phyloP scores from a whole-genome alignment of 768 basidiomycete species.

The Rhodocollybia butyracea region DNA sequence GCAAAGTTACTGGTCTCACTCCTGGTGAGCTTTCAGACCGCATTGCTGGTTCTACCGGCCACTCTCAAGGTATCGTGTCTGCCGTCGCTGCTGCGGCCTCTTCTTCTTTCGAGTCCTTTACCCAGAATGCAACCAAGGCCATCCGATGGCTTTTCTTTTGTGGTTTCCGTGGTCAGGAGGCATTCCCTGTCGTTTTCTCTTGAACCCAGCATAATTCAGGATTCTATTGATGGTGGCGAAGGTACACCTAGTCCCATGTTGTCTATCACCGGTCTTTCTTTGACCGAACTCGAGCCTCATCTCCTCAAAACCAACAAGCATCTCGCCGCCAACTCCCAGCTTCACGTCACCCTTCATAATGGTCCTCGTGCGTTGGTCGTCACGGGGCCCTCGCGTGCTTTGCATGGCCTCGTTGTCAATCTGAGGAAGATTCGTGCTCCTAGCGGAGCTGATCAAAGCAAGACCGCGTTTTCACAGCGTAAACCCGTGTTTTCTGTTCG shows the following conservation, averaged over 20 bases:
- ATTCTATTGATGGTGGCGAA: constrained; percentile 89
- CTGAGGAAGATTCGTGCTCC: constrained; percentile 89
- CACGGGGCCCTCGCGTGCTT: constrained; percentile 84
- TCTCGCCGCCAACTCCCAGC: constrained; percentile 72
- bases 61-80: constrained; percentile 95
- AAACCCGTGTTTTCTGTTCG: constrained; percentile 91
- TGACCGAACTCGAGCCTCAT: constrained; percentile 77
- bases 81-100: constrained; percentile 89
- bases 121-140: constrained; percentile 75
- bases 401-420: constrained; percentile 93
- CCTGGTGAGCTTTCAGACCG: constrained; percentile 77
- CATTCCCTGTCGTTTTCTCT: constrained; percentile 90
- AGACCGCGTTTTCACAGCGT: constrained; percentile 89
- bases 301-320: constrained; percentile 86
- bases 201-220: constrained; percentile 84
- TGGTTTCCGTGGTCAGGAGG: constrained; percentile 89
- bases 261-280: constrained; percentile 75
- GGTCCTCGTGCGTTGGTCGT: constrained; percentile 89
- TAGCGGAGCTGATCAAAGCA: constrained; percentile 87
- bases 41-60: constrained; percentile 88
- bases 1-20: constrained; percentile 68
- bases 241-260: constrained; percentile 94
- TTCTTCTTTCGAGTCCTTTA: constrained; percentile 68
- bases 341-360: constrained; percentile 89
- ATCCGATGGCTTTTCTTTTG: constrained; percentile 92